Evolutionary conservation across 306 rosid species (phyloP).

Genomic region (Casuarina cunninghamiana): DNA sequence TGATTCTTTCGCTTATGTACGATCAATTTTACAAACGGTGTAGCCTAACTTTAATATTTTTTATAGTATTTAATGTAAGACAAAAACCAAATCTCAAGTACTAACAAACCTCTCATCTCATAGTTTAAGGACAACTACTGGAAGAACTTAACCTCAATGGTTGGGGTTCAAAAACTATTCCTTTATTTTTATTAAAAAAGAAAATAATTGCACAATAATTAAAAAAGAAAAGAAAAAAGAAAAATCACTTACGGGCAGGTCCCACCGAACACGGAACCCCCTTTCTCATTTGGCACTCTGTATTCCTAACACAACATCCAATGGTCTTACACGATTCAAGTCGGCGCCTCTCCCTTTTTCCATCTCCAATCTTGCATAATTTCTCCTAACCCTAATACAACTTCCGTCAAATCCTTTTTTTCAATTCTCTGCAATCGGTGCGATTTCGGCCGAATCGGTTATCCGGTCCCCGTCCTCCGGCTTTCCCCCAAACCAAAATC

Average conservation of each 20-base stretch:
- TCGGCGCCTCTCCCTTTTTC: conserved; percentile 1
- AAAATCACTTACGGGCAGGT: neutral
- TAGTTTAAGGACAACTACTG: too few relatives aligned
- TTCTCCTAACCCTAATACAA: conserved; percentile 18
- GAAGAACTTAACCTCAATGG: too few relatives aligned
- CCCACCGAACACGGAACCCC: neutral
- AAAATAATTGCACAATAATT: too few relatives aligned
- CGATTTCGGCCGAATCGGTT: neutral
- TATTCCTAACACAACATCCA: conserved; percentile 3
- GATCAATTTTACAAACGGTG: too few relatives aligned
- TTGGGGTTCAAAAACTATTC: too few relatives aligned
- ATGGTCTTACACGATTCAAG: neutral
- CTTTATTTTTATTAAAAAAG: too few relatives aligned
- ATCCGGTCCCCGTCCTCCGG: neutral
- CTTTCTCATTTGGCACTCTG: neutral
- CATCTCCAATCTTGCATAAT: neutral
- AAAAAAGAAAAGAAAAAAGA: too few relatives aligned
- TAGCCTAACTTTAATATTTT: too few relatives aligned
- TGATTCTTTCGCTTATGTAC: too few relatives aligned
- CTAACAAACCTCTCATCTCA: too few relatives aligned
- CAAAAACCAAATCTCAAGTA: too few relatives aligned
- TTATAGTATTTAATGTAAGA: too few relatives aligned
- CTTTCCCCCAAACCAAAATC: neutral
- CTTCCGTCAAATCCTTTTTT: conserved; percentile 1
- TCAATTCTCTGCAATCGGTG: neutral